A percentile compares a stretch with the other conserved stretches of the same genome.
Conservation (phyloP, 1,284 basidiomycete species). For the Kwoniella shivajii region DNA sequence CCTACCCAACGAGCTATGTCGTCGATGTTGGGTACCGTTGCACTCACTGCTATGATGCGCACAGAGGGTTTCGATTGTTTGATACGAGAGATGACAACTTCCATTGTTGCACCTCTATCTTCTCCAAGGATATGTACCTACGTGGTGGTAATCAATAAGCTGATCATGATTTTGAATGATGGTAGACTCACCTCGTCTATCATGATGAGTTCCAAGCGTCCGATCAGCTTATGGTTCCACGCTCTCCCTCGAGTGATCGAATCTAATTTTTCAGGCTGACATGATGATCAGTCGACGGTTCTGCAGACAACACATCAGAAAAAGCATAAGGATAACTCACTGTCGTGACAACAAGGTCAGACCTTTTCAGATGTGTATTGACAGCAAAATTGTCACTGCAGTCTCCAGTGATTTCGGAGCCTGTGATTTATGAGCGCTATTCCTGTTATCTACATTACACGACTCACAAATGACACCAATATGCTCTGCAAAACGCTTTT, state of each 20-base stretch:
- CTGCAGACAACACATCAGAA: too few relatives aligned
- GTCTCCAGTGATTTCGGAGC: conserved; percentile 90
- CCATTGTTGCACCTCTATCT: conserved; percentile 81
- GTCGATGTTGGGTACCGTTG: conserved; percentile 83
- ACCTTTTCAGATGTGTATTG: conserved; percentile 64
- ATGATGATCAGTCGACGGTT: neutral
- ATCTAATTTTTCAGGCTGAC: conserved; percentile 91
- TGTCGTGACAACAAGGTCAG: conserved; percentile 80
- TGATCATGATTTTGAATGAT: neutral
- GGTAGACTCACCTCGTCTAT: conserved; percentile 76
- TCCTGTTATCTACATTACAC: neutral
- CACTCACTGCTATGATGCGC: conserved; percentile 85
- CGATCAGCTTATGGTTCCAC: conserved; percentile 55
- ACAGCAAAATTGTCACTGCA: conserved; percentile 63
- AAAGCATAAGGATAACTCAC: conserved; percentile 52
- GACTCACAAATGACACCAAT: conserved; percentile 67
- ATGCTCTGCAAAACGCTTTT: conserved; percentile 70
- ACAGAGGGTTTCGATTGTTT: conserved; percentile 62
- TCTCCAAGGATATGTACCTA: conserved; percentile 93
- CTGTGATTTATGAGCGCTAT: conserved; percentile 53
- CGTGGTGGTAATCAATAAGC: conserved; percentile 6
- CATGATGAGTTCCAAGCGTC: conserved; percentile 63
- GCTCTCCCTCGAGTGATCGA: conserved; percentile 70
- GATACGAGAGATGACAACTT: conserved; percentile 93
- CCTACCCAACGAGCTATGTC: conserved; percentile 91